Percentiles rank a stretch among this genome's conserved stretches.
phyloP scores from a whole-genome alignment of 306 rosid genomes.

The Gleditsia sinensis region DNA sequence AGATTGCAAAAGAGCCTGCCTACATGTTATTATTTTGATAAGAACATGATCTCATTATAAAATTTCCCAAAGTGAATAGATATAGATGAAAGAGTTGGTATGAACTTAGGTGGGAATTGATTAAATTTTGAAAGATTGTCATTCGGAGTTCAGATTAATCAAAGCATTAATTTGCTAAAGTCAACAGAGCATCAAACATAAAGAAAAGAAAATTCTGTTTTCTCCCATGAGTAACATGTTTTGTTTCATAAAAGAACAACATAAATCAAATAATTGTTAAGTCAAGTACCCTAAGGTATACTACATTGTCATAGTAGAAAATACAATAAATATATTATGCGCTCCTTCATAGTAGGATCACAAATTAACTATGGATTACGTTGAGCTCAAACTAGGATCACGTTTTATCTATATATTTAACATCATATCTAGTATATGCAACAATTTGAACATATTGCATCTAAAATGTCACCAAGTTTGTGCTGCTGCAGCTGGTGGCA shows the following conservation, averaged over 20 bases:
- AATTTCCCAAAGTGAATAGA: background rate
- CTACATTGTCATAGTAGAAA: background rate
- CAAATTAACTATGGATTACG: background rate
- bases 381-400: background rate
- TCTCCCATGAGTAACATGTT: background rate
- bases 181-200: background rate
- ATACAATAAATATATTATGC: background rate
- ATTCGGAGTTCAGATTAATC: background rate
- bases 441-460: background rate
- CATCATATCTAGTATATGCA: background rate
- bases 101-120: background rate
- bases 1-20: background rate
- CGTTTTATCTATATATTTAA: background rate
- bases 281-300: background rate
- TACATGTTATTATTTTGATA: too few species aligned
- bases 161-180: background rate
- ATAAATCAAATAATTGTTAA: background rate
- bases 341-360: constrained; percentile 6
- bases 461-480: background rate
- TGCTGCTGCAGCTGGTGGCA: background rate
- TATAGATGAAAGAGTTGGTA: background rate
- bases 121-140: background rate
- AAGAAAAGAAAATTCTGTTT: background rate
- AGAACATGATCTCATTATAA: background rate
- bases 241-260: background rate